Base-by-base conservation (phyloP, 2,329 filamentous ascomycete species). In the Hortaea werneckii region DNA sequence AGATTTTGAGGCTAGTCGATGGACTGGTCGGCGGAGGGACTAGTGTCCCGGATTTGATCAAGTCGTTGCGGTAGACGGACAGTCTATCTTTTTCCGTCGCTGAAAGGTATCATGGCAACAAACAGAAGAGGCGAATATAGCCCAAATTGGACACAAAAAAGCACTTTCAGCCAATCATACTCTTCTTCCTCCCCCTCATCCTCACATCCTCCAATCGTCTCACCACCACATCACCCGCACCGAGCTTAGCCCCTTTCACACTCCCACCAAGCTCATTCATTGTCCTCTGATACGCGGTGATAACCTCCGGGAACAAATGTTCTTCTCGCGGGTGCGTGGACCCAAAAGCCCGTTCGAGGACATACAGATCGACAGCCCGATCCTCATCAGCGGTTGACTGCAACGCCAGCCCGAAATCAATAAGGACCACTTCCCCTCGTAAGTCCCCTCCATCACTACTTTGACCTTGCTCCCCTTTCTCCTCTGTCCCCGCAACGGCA, bases 251-350 rank as follows among this genome's bases (percentile, higher is more conserved):
- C 32, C 32, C 32, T n/a, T 35, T 35, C 13, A 78, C 71, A 46
- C 78, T 71, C 47, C 71, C 76, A 0, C 85, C 84, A 11, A 85
- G 85, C 68, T 87, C 88, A 5, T 44, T 47, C 29, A 61, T 85
- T 90, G 77, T 79, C 53, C 77, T 74, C 43, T 70, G 76, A 68
- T 98, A 98, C 2, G 79, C 83, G 46, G 76, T 72, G 13, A 96
- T 68, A 13, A 95, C 74, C 57, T 85, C 78, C 55, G 94, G 94
- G 52, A 94, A 70, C 13, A 72, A 73, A 62, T 94, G 87, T 0
- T 96, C 89, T 0, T 88, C 87, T 42, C 82, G 78, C 0, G 92
- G 90, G 71, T 98, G 92, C 32, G 92, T 96, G 60, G 88, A 95
- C 20, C 83, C 85, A 72, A 96, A 96, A 1, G 92, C 92, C 44